A percentile compares a stretch with the other conserved stretches of the same genome.
Evolutionary conservation across 1,139 yeast species (phyloP).

Genomic region (Pichia sp.): DNA sequence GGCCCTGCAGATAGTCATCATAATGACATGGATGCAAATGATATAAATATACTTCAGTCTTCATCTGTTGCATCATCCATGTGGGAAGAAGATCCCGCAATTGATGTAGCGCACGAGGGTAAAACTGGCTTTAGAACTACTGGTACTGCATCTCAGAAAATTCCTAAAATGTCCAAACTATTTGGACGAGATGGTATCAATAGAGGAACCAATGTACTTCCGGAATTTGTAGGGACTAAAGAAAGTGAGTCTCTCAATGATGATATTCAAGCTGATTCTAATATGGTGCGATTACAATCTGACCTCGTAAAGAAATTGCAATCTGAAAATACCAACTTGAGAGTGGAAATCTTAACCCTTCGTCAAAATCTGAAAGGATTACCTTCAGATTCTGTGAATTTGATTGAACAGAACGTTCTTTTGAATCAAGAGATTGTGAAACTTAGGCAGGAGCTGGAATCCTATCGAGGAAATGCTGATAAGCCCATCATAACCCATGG

Average conservation of each 20-base stretch:
- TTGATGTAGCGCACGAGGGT: too few relatives aligned
- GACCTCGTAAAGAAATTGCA: slow-evolving; percentile 42
- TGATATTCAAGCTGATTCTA: slow-evolving; percentile 23
- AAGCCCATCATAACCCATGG: not conserved
- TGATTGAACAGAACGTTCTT: slow-evolving; percentile 35
- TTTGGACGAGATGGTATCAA: slow-evolving; percentile 8
- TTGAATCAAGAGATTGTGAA: slow-evolving; percentile 23
- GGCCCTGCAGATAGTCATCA: too few relatives aligned
- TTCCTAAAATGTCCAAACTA: slow-evolving; percentile 1
- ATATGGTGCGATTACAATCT: slow-evolving; percentile 50
- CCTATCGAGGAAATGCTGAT: not conserved
- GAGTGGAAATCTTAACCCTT: slow-evolving; percentile 50
- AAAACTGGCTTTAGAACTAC: too few relatives aligned
- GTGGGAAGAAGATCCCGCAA: slow-evolving; percentile 9
- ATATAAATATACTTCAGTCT: too few relatives aligned
- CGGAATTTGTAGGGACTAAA: slow-evolving; percentile 20
- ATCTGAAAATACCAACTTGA: slow-evolving; percentile 56
- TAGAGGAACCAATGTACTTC: slow-evolving; percentile 25
- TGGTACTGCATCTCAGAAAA: slow-evolving; percentile 8
- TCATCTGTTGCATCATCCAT: slow-evolving; percentile 13
- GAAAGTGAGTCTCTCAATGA: slow-evolving; percentile 2
- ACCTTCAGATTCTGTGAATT: slow-evolving; percentile 36
- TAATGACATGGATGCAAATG: too few relatives aligned
- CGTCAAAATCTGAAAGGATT: slow-evolving; percentile 41
- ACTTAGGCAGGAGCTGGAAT: slow-evolving; percentile 1